Conservation (phyloP, 306 rosid species). For the Alnus rubra region DNA sequence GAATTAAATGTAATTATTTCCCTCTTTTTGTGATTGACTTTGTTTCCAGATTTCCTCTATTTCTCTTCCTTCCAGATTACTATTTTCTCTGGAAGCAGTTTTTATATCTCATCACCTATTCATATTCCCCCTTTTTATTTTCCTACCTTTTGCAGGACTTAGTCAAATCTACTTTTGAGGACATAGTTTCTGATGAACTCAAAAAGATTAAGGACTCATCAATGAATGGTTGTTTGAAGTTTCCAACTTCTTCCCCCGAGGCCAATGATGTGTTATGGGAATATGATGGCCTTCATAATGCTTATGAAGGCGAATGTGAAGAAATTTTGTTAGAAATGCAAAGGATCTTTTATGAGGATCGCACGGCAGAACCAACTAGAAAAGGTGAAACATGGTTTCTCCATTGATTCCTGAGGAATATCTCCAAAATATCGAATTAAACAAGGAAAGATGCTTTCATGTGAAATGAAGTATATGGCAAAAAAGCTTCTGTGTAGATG, state of each 20-base stretch:
- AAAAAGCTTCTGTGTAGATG: not conserved
- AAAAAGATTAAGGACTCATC: constrained; percentile 54
- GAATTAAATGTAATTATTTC: not conserved
- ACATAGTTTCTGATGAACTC: constrained; percentile 72
- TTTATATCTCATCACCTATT: not conserved
- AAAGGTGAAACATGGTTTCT: constrained; percentile 41
- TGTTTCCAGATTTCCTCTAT: not conserved
- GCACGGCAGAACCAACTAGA: constrained; percentile 33
- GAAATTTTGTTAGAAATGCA: constrained; percentile 78
- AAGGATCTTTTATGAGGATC: constrained; percentile 76
- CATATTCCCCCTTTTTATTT: not conserved
- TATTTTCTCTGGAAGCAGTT: not conserved
- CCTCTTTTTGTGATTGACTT: not conserved
- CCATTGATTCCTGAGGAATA: not conserved
- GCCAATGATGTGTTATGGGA: constrained; percentile 65
- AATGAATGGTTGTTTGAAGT: constrained; percentile 8
- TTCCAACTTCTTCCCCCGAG: constrained; percentile 23
- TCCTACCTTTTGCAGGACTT: constrained; percentile 44
- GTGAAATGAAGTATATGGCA: not conserved
- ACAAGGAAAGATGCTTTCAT: not conserved
- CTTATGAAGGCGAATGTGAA: constrained; percentile 64
- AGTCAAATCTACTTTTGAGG: constrained; percentile 47
- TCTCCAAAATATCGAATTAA: not conserved
- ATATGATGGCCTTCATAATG: constrained; percentile 48
- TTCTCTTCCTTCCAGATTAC: not conserved